Conservation (phyloP, 1,284 basidiomycete species). For the Somion occarium region DNA sequence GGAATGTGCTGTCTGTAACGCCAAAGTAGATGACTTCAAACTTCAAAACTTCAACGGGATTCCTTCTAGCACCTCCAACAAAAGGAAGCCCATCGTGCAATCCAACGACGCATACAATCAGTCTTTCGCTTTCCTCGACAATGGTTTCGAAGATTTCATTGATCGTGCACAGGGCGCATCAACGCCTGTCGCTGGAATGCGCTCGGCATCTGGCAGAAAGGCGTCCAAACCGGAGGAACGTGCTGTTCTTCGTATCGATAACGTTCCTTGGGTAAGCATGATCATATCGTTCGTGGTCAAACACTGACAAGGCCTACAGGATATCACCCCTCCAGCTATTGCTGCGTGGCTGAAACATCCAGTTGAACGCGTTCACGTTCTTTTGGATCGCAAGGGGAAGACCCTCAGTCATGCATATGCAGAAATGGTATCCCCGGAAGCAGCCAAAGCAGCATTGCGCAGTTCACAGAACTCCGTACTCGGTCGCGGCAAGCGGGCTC, state of each 20-base stretch:
- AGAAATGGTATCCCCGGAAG: conserved; percentile 56
- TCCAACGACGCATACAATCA: conserved; percentile 15
- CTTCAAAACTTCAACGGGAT: conserved; percentile 30
- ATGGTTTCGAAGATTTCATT: conserved; percentile 22
- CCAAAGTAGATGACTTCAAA: conserved; percentile 63
- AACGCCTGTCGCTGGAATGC: conserved; percentile 21
- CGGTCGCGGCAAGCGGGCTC: conserved; percentile 66
- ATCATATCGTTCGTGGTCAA: neutral
- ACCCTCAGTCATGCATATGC: conserved; percentile 78
- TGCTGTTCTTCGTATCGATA: conserved; percentile 73
- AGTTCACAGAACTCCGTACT: conserved; percentile 63
- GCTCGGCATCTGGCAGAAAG: conserved; percentile 3
- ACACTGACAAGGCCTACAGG: conserved; percentile 36
- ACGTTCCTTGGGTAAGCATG: conserved; percentile 74
- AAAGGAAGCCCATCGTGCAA: neutral
- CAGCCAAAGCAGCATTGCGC: conserved; percentile 61
- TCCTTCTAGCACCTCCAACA: conserved; percentile 2
- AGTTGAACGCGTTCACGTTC: conserved; percentile 63
- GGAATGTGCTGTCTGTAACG: conserved; percentile 72
- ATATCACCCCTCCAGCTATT: conserved; percentile 74
- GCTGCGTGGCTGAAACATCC: conserved; percentile 63
- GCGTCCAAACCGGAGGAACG: conserved; percentile 29
- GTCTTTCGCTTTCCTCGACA: conserved; percentile 17
- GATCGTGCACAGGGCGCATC: conserved; percentile 28
- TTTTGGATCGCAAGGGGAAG: conserved; percentile 75